Base-by-base conservation (phyloP, 345 rosid species). In the Noccaea caerulescens region DNA sequence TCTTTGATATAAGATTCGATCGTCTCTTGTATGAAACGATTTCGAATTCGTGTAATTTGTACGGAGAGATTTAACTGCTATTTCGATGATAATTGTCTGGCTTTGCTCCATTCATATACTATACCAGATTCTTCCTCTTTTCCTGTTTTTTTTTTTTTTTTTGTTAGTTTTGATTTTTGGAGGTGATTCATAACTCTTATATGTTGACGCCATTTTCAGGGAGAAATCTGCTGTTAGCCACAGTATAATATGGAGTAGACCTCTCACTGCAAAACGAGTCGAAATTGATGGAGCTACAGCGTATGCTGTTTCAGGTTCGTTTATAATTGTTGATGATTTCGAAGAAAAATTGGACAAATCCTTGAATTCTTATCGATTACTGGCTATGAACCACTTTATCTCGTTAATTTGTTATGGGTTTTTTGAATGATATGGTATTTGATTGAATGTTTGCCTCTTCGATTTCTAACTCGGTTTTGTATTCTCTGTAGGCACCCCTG, bases 191-290 rank as follows among this genome's bases (percentile, higher is more conserved):
- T 65, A 46, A 30, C 18, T 55, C 10, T 16, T 8, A 41, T 32
- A 59, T 38, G 12, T 58, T 54, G 4, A 8, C 13, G 34, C 6
- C 4, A 52, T 54, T 59, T 73, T 0, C 76, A 88, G 96, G 80
- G 98, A 92, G 78, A 83, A 87, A 71, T 92, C 96, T 23, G 96
- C 94, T 3, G 87, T 83, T 25, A 87, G 96, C 76, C 98, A 89
- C 69, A 82, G 89, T 53, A 85, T 91, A 36, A 87, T 91, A 54
- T 93, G 97, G 97, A 82, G 84, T 32, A 83, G 87, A 68, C 86
- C 97, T 0, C 16, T 93, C 76, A 33, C 86, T 10, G 95, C 81
- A 36, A 80, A 82, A 65, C 76, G 64, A 46, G 89, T 83, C 4
- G 78, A 84, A 0, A 82, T 93, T 10, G 87, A 82, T 32, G 97